Conservation (phyloP, 1,284 basidiomycete genomes). For the Trichosporon coremiiforme region DNA sequence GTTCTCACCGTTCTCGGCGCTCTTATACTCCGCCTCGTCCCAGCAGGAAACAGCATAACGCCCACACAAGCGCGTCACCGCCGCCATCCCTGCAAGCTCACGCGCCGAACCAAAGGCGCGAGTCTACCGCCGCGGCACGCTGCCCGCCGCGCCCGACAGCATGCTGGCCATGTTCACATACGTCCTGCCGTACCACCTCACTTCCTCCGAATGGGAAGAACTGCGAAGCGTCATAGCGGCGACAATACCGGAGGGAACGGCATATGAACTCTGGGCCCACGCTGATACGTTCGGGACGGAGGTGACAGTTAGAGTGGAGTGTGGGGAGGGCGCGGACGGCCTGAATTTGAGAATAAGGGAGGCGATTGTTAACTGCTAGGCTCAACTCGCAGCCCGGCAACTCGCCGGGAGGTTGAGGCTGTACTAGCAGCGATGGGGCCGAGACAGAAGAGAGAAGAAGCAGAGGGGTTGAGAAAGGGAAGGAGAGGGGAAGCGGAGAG, state of each 20-base stretch:
- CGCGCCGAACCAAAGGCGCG: neutral
- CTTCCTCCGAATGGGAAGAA: neutral
- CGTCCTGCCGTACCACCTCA: neutral
- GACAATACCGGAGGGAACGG: neutral
- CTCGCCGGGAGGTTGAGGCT: neutral
- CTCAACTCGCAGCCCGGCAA: neutral
- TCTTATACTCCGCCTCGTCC: neutral
- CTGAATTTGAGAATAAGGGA: neutral
- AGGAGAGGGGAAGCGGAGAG: neutral
- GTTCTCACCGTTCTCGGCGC: no score
- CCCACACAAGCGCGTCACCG: neutral
- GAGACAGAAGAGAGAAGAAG: no score
- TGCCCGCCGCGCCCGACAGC: neutral
- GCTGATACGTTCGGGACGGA: neutral
- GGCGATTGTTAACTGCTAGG: neutral
- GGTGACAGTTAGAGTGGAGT: neutral
- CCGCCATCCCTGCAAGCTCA: neutral
- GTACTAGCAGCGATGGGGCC: neutral
- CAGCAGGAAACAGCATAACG: neutral
- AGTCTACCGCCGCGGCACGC: neutral
- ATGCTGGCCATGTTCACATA: slow-evolving; percentile 10
- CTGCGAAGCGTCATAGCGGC: neutral
- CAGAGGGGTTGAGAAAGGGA: no score
- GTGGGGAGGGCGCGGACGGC: neutral
- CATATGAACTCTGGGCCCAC: slow-evolving; percentile 2